Evolutionary conservation across 192 early-diverging fungal species (phyloP).

Genomic region (Coemansia sp.): DNA sequence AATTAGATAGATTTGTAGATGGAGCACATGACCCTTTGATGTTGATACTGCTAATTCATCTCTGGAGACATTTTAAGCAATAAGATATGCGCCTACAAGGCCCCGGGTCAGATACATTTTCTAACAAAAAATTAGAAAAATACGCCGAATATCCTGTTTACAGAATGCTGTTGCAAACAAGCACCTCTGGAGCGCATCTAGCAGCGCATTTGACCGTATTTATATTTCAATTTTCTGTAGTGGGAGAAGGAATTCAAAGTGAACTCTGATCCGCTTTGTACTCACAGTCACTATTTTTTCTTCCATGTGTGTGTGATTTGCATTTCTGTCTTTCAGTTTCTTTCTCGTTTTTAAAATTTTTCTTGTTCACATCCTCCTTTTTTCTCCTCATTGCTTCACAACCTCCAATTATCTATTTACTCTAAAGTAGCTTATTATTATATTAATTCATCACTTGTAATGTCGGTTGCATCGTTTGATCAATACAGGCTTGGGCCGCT

Average conservation of each 20-base stretch:
- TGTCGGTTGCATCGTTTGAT: constrained; percentile 27
- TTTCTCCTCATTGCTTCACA: background rate
- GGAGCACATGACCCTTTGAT: too few species aligned
- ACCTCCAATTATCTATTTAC: too few species aligned
- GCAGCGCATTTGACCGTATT: too few species aligned
- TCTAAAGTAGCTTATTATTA: too few species aligned
- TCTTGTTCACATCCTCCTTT: background rate
- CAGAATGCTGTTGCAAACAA: background rate
- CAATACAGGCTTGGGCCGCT: constrained; percentile 41
- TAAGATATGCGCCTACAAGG: background rate
- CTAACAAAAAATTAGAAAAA: background rate
- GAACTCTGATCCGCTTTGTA: too few species aligned
- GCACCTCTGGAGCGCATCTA: too few species aligned
- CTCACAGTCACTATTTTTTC: background rate
- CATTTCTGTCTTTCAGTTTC: background rate
- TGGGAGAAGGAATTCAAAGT: too few species aligned
- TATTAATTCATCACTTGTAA: background rate
- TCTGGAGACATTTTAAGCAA: too few species aligned
- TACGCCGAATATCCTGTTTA: constrained; percentile 5
- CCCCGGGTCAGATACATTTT: constrained; percentile 4
- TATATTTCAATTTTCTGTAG: too few species aligned
- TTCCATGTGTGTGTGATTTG: background rate
- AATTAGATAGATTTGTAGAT: too few species aligned
- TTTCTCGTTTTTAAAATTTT: background rate
- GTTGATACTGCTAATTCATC: too few species aligned